phyloP scores from a whole-genome alignment of 148 eudicot genomes.

The Bassia scoparia region DNA sequence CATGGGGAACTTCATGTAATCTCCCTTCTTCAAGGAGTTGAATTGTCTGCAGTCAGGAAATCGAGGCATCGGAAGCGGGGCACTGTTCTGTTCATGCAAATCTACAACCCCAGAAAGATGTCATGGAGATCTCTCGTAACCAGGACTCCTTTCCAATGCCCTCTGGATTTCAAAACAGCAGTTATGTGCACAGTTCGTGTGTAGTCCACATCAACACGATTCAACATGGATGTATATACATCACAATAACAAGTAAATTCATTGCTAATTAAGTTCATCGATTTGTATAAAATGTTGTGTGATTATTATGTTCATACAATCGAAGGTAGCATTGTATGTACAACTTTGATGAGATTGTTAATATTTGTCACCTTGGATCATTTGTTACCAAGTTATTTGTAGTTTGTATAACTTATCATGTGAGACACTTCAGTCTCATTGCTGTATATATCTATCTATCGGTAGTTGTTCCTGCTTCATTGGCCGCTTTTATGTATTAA shows the following conservation, averaged over 20 bases:
- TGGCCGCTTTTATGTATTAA: neutral
- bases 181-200: slow-evolving; percentile 73
- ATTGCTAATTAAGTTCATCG: neutral
- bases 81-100: slow-evolving; percentile 48
- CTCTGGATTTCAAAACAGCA: slow-evolving; percentile 59
- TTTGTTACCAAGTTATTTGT: neutral
- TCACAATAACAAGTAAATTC: neutral
- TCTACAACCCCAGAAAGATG: slow-evolving; percentile 61
- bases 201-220: slow-evolving; percentile 24
- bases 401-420: neutral
- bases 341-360: neutral
- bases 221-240: neutral
- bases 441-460: too few species aligned
- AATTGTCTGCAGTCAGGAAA: slow-evolving; percentile 45
- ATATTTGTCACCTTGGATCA: neutral
- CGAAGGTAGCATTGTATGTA: neutral
- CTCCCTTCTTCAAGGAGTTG: slow-evolving; percentile 40
- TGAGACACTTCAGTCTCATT: neutral
- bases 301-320: neutral
- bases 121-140: slow-evolving; percentile 70
- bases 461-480: neutral
- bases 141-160: slow-evolving; percentile 52
- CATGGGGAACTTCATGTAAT: slow-evolving; percentile 64
- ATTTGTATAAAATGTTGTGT: neutral
- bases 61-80: slow-evolving; percentile 52